Base-by-base conservation (phyloP, 331 rosid genomes). In the Erythrophleum ivorense region DNA sequence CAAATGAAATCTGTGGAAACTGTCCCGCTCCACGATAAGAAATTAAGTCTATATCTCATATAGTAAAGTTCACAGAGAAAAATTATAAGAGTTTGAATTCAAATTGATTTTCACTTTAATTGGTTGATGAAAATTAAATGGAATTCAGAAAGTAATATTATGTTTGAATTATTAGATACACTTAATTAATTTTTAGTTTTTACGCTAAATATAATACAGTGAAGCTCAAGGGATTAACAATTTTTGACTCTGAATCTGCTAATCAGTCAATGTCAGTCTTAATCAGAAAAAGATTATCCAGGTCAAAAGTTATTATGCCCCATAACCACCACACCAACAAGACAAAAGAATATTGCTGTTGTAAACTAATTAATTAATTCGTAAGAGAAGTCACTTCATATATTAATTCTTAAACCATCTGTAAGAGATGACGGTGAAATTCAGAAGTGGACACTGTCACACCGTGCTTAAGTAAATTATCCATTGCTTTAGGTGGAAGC, bases 251-350 rank as follows among this genome's bases (percentile, higher is more conserved):
- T 66, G n/a, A 62, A 63, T 12, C n/a, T 31, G 14, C 33, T 40
- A 16, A 67, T 67, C 52, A 21, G 16, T 67, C 73, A 67, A 40
- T 41, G 73, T 67, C 73, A 67, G 15, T 67, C 73, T 18, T 67
- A 67, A 67, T 67, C 73, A 67, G 15, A 67, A n/a, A 67, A 41
- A 29, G 36, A 2, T 15, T 6, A 59, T 24, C 41, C 67, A 63
- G 43, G 68, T 63, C 68, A 63, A 63, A 63, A 31, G 68, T 29
- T 55, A 18, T 65, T 16, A 24, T 24, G 29, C 6, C n/a, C 24
- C 71, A 36, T 36, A 12, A 38, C 40, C 41, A 38, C 50, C 50
- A 9, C 2, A 0, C 11, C 50, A 1, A 46, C 1, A 46, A 24
- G 1, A 24, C 40, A 29, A 0, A 31, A 12, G 18, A 60, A 10